Percentiles rank a stretch among this genome's conserved stretches.
Evolutionary conservation across 805 yeast genomes (phyloP).

Genomic region (Sugiyamaella boreocaroliniensis): DNA sequence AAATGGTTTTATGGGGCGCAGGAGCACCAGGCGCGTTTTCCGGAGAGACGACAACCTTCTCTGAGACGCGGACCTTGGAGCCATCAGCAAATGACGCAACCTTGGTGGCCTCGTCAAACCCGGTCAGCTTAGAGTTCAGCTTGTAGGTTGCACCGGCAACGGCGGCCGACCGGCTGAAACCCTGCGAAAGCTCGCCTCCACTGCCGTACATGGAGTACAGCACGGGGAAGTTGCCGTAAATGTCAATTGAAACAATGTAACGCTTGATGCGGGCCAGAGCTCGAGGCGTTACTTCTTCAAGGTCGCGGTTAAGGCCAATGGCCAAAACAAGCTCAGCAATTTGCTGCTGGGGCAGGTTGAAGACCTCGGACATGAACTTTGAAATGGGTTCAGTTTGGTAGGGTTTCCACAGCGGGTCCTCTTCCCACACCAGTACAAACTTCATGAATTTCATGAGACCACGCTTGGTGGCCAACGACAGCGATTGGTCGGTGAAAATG

Average conservation of each 20-base stretch:
- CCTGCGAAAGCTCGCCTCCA: conserved; percentile 92
- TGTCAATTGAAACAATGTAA: conserved; percentile 76
- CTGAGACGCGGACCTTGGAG: conserved; percentile 63
- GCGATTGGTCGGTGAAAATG: conserved; percentile 80
- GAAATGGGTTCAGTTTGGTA: conserved; percentile 52
- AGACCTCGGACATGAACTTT: conserved; percentile 54
- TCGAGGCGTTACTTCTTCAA: conserved; percentile 56
- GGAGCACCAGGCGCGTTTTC: conserved; percentile 13
- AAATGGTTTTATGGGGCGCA: conserved; percentile 37
- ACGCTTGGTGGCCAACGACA: conserved; percentile 71
- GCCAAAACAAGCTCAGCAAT: conserved; percentile 78
- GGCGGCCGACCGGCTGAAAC: conserved; percentile 95
- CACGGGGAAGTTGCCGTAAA: conserved; percentile 92
- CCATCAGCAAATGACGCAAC: conserved; percentile 62
- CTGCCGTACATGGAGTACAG: conserved; percentile 90
- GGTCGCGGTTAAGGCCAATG: conserved; percentile 67
- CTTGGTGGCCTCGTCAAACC: conserved; percentile 60
- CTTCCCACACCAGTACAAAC: conserved; percentile 70
- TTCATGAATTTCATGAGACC: conserved; percentile 85
- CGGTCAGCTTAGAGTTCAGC: conserved; percentile 57
- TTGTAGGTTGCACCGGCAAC: conserved; percentile 96
- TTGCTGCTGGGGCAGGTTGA: conserved; percentile 67
- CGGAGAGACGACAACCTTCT: conserved; percentile 72
- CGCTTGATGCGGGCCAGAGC: conserved; percentile 79
- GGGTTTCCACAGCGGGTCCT: conserved; percentile 40